A percentile compares a stretch with the other conserved stretches of the same genome.
Conservation (phyloP, 257 asterid species). For the Primulina eburnea region DNA sequence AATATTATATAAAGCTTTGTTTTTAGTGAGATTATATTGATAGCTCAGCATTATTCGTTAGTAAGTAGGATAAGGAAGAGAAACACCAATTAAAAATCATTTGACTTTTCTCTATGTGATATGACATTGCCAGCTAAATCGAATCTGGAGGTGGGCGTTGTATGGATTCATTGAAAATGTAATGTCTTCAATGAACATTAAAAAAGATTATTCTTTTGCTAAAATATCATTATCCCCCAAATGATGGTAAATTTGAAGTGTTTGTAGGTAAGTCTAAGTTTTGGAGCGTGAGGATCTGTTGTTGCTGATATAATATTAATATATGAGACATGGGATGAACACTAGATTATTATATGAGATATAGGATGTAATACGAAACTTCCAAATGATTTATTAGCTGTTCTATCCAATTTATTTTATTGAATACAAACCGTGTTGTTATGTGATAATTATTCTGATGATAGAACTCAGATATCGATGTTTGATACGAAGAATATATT, state of each 20-base stretch:
- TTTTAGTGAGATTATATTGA: constrained; percentile 24
- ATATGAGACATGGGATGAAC: too few relatives aligned
- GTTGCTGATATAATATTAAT: background rate
- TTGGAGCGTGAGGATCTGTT: background rate
- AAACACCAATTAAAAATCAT: background rate
- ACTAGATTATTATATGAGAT: background rate
- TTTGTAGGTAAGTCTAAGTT: background rate
- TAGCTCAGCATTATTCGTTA: constrained; percentile 24
- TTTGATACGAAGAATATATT: background rate
- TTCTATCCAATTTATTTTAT: background rate
- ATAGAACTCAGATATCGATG: background rate
- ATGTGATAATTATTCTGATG: background rate
- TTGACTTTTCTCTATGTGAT: background rate
- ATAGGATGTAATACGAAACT: background rate
- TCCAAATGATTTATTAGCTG: background rate
- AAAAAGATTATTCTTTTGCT: background rate
- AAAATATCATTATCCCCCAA: background rate
- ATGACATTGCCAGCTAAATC: background rate
- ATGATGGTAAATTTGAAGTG: too few relatives aligned
- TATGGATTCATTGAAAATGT: background rate
- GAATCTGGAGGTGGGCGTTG: background rate
- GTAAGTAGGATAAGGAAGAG: constrained; percentile 1
- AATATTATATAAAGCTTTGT: constrained; percentile 22
- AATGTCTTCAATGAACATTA: background rate
- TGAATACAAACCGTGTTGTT: background rate